phyloP scores from a whole-genome alignment of 2,329 filamentous ascomycete genomes.

The Pseudopithomyces chartarum region DNA sequence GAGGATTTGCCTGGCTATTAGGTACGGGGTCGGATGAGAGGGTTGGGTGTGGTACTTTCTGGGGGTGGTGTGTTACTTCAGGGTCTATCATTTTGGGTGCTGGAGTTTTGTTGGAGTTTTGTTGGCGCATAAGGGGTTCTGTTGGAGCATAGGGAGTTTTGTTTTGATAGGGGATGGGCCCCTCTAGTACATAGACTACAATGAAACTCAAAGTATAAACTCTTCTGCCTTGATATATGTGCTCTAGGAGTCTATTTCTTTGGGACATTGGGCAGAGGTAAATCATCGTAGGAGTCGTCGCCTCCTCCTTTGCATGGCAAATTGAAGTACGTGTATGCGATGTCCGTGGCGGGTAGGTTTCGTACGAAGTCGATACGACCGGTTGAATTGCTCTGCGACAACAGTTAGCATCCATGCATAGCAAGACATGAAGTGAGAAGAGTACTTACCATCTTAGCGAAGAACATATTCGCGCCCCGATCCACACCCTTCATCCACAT shows the following conservation, averaged over 20 bases:
- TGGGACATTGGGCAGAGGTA: background rate
- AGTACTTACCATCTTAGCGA: slow-evolving; percentile 8
- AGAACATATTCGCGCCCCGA: slow-evolving; percentile 18
- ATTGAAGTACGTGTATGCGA: slow-evolving; percentile 4
- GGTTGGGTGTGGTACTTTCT: too few relatives aligned
- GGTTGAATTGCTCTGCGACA: background rate
- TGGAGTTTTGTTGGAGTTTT: too few relatives aligned
- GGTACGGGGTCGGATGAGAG: too few relatives aligned
- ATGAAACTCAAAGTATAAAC: too few relatives aligned
- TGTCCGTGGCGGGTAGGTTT: slow-evolving; percentile 2
- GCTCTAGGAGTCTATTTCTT: background rate
- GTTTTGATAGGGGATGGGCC: too few relatives aligned
- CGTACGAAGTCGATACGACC: slow-evolving; percentile 1
- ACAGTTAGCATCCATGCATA: background rate
- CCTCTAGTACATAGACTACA: too few relatives aligned
- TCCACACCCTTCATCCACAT: slow-evolving; percentile 7
- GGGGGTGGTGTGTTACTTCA: too few relatives aligned
- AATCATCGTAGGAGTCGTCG: background rate
- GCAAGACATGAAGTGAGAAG: background rate
- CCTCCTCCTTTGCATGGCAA: slow-evolving; percentile 2
- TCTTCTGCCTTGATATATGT: too few relatives aligned
- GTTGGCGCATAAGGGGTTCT: too few relatives aligned
- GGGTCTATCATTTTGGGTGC: too few relatives aligned
- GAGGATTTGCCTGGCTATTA: too few relatives aligned
- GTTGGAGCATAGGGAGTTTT: too few relatives aligned